Conservation (phyloP, 148 eudicot species). For the Rhododendron ferrugineum region DNA sequence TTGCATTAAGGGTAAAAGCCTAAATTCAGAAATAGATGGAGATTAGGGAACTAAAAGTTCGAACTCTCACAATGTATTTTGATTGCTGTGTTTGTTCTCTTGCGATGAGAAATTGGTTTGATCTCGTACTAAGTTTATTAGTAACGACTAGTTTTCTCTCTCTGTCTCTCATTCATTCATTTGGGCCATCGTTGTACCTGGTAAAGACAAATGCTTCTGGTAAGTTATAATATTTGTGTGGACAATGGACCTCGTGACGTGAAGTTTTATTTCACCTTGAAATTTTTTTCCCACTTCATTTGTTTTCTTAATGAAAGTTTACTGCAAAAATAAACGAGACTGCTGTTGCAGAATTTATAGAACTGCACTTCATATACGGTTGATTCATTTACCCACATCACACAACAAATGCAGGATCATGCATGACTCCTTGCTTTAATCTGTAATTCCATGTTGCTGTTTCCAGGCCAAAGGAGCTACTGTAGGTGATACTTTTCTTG, state of each 20-base stretch:
- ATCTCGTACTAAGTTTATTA: not conserved
- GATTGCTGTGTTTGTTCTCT: not conserved
- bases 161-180: not conserved
- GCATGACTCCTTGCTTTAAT: not conserved
- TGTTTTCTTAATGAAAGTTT: not conserved
- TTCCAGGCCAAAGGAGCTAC: constrained; percentile 87
- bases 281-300: not conserved
- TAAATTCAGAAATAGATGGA: not conserved
- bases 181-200: not conserved
- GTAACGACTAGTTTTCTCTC: not conserved
- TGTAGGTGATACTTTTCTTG: constrained; percentile 81
- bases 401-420: not conserved
- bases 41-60: not conserved
- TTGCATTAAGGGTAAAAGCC: not conserved
- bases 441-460: constrained; percentile 1
- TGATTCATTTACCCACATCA: not conserved
- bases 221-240: not conserved
- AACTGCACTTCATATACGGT: not conserved
- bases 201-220: not conserved
- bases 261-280: not conserved
- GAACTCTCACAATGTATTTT: not conserved
- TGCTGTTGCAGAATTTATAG: not conserved
- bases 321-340: not conserved
- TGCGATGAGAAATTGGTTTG: not conserved
- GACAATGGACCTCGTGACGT: not conserved